Conservation (phyloP, 805 yeast species). For the Ogataea glucozyma region DNA sequence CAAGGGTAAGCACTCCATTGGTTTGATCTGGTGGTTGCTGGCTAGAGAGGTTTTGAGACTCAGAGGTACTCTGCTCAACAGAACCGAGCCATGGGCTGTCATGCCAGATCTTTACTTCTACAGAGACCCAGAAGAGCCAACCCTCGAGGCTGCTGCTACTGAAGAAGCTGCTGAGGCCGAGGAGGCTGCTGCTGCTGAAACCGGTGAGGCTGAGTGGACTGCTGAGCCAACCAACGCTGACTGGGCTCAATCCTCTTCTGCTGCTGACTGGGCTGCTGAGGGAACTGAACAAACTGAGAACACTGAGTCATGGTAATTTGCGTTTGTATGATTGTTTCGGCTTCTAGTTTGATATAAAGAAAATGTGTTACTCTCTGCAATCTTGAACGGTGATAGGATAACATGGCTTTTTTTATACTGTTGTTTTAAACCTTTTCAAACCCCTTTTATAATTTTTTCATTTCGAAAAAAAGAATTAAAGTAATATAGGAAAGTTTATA, state of each 20-base stretch:
- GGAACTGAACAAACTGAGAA: constrained; percentile 59
- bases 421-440: constrained; percentile 9
- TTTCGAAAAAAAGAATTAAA: constrained; percentile 9
- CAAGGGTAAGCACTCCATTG: constrained; percentile 99
- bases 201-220: constrained; percentile 55
- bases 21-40: constrained; percentile 99
- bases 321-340: constrained; percentile 21
- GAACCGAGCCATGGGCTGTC: constrained; percentile 96
- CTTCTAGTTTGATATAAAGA: constrained; percentile 8
- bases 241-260: constrained; percentile 65
- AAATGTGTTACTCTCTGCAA: constrained; percentile 6
- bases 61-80: constrained; percentile 96
- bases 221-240: constrained; percentile 67
- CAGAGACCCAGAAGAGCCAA: constrained; percentile 99
- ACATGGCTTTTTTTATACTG: constrained; percentile 8
- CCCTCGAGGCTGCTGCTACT: constrained; percentile 65
- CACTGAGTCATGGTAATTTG: constrained; percentile 38
- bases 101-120: constrained; percentile 99
- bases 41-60: constrained; percentile 99
- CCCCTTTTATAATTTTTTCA: constrained; percentile 13
- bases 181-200: constrained; percentile 69
- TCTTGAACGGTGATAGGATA: constrained; percentile 8
- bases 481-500: constrained; percentile 12
- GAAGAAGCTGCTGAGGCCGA: constrained; percentile 65
- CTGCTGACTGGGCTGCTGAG: constrained; percentile 56